Evolutionary conservation across 1,284 basidiomycete species (phyloP).

Genomic region (Omphalotus olearius): DNA sequence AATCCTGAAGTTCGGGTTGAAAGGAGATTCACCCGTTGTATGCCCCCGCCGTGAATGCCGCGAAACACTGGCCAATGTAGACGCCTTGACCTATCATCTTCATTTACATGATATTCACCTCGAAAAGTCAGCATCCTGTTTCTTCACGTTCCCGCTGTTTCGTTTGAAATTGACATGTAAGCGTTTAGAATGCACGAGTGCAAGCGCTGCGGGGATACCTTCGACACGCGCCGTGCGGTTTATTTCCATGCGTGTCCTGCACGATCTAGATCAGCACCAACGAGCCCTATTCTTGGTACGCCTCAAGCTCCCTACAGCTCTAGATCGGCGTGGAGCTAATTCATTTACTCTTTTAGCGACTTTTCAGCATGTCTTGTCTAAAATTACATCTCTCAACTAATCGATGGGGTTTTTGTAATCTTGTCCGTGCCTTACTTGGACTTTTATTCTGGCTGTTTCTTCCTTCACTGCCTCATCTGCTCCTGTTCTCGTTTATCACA

Average conservation of each 20-base stretch:
- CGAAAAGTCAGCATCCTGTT: constrained; percentile 10
- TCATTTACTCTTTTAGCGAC: not conserved
- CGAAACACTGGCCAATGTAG: constrained; percentile 40
- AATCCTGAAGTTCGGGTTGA: constrained; percentile 26
- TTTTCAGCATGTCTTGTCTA: constrained; percentile 9
- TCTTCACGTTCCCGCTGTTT: not conserved
- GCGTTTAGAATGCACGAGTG: constrained; percentile 4
- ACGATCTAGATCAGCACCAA: constrained; percentile 10
- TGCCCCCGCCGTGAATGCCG: constrained; percentile 52
- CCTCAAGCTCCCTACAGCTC: not conserved
- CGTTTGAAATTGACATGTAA: too few relatives aligned
- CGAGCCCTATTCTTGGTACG: constrained; percentile 12
- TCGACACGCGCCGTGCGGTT: constrained; percentile 7
- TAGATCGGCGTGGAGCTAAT: not conserved
- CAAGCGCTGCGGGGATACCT: not conserved
- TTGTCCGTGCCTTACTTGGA: not conserved
- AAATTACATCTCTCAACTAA: constrained; percentile 10
- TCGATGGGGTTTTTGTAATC: not conserved
- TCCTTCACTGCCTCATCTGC: too few relatives aligned
- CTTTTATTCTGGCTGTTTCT: not conserved
- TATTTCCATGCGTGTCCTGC: constrained; percentile 7
- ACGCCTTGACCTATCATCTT: constrained; percentile 51
- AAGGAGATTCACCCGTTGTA: constrained; percentile 26
- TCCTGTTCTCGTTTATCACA: not conserved
- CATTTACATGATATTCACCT: constrained; percentile 55